Percentiles rank a stretch among this genome's conserved stretches.
Evolutionary conservation across 768 basidiomycete genomes (phyloP).

Genomic region (Mycena crocata): DNA sequence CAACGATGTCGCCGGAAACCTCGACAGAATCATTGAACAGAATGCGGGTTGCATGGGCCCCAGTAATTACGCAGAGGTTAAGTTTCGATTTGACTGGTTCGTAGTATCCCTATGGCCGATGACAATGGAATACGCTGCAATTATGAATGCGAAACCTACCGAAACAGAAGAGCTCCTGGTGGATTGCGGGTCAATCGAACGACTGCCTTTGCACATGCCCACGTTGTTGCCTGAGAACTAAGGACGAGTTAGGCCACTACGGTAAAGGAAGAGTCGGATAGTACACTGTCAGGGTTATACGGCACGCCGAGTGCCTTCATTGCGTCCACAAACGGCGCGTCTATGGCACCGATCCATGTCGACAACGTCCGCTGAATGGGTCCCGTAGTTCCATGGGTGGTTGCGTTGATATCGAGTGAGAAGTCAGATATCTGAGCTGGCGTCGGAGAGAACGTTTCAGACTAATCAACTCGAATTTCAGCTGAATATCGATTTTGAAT

Average conservation of each 20-base stretch:
- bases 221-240: constrained; percentile 35
- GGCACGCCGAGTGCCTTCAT: constrained; percentile 30
- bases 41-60: constrained; percentile 30
- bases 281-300: constrained; percentile 31
- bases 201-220: constrained; percentile 28
- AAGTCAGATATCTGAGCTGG: not conserved
- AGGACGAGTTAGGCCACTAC: not conserved
- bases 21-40: constrained; percentile 21
- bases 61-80: constrained; percentile 40
- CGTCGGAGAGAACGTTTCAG: constrained; percentile 23
- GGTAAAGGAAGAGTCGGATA: not conserved
- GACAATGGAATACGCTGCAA: not conserved
- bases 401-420: constrained; percentile 5
- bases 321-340: too few species aligned
- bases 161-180: constrained; percentile 35
- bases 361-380: constrained; percentile 34
- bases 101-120: not conserved
- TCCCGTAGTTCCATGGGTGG: constrained; percentile 25
- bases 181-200: constrained; percentile 29
- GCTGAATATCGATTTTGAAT: not conserved
- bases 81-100: constrained; percentile 28
- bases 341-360: constrained; percentile 9
- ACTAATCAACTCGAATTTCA: constrained; percentile 13
- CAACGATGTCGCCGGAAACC: constrained; percentile 5
- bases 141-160: constrained; percentile 16